A percentile compares a stretch with the other conserved stretches of the same genome.
Evolutionary conservation across 179 eudicot genomes (phyloP).

Genomic region (Heliamphora pulchella): DNA sequence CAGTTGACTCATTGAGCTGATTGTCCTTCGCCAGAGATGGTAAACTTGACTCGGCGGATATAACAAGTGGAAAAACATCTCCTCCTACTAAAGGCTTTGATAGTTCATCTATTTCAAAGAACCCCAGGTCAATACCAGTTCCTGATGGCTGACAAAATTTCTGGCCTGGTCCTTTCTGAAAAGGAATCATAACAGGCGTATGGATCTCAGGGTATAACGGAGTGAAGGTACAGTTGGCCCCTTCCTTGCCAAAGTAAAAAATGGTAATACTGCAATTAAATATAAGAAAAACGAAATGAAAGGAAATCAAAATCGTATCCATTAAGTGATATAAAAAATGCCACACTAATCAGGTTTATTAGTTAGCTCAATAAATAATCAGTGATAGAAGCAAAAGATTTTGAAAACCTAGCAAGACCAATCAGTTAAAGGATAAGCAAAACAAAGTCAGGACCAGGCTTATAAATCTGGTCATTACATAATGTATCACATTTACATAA

Average conservation of each 20-base stretch:
- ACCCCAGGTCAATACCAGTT: conserved; percentile 64
- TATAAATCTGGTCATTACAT: not conserved
- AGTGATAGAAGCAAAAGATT: not conserved
- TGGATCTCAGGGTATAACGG: conserved; percentile 40
- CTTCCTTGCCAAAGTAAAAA: conserved; percentile 71
- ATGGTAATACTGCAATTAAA: conserved; percentile 53
- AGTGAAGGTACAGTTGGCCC: conserved; percentile 37
- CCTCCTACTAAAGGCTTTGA: conserved; percentile 37
- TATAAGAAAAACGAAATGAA: not conserved
- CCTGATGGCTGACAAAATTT: conserved; percentile 68
- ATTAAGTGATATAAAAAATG: not conserved
- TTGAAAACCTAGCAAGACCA: not conserved
- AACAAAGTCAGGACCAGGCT: not conserved
- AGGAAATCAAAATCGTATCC: not conserved
- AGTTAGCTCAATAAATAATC: not conserved
- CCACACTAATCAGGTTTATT: not conserved
- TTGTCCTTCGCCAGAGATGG: conserved; percentile 18
- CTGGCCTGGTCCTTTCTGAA: conserved; percentile 60
- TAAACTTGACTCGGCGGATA: conserved; percentile 37
- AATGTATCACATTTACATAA: not conserved
- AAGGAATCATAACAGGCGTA: conserved; percentile 52
- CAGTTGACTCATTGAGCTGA: conserved; percentile 7
- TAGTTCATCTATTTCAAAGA: conserved; percentile 46
- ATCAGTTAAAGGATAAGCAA: not conserved
- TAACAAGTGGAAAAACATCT: conserved; percentile 48